These are phyloP conservation scores for Fusarium xylarioides DNA, from an alignment of 2,329 filamentous ascomycete genomes.

Conservation along the genomic window DNA sequence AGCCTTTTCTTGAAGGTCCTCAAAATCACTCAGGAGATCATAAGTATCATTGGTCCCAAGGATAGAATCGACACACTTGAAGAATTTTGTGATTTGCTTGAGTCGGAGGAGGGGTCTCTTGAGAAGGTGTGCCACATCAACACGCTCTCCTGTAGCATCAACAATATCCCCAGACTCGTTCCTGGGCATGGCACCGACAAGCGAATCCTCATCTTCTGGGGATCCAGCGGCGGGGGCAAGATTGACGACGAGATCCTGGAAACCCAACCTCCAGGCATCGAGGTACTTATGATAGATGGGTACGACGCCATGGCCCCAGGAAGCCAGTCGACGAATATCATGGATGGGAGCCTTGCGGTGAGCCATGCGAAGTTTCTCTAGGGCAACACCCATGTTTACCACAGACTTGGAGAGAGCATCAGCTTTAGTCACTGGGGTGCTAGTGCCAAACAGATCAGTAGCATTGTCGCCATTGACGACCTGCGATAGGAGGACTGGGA, in stretches of 20 bases:
- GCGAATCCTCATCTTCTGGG: conserved; percentile 67
- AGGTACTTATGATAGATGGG: conserved; percentile 88
- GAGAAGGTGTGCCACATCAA: conserved; percentile 92
- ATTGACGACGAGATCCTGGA: conserved; percentile 94
- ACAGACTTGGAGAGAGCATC: conserved; percentile 82
- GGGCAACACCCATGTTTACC: conserved; percentile 88
- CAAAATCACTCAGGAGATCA: conserved; percentile 63
- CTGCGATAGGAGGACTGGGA: conserved; percentile 88
- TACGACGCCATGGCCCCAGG: conserved; percentile 82
- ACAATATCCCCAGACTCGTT: conserved; percentile 73
- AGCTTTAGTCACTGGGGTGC: conserved; percentile 60
- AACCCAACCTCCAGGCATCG: conserved; percentile 88
- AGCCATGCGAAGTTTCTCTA: conserved; percentile 82
- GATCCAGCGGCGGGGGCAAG: conserved; percentile 72
- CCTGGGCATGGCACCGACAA: conserved; percentile 66
- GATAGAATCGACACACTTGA: conserved; percentile 72
- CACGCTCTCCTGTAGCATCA: conserved; percentile 82
- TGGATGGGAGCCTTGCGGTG: conserved; percentile 83
- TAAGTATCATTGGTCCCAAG: conserved; percentile 57
- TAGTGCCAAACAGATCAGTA: conserved; percentile 73
- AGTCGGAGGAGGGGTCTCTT: conserved; percentile 88
- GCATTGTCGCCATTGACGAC: conserved; percentile 77
- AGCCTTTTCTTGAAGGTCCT: conserved; percentile 78
- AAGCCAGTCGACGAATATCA: conserved; percentile 75
- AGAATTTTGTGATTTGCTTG: conserved; percentile 86